phyloP scores from a whole-genome alignment of 495 filamentous ascomycete genomes.

The Aspergillus avenaceus region DNA sequence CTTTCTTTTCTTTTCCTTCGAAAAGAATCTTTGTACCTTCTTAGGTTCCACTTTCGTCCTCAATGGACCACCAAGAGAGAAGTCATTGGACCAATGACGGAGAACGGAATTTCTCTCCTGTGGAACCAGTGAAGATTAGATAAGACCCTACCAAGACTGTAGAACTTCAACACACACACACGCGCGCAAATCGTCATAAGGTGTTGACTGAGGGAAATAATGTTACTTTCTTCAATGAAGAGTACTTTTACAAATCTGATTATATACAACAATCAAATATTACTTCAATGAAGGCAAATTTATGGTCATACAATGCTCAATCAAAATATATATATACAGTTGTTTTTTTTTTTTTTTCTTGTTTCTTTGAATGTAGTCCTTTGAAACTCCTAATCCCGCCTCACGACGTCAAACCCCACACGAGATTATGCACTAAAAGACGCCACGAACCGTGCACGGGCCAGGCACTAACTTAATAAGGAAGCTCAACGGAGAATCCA shows the following conservation, averaged over 20 bases:
- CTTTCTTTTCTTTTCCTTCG: not conserved
- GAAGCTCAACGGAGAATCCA: slow-evolving; percentile 1
- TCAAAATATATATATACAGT: too few species aligned
- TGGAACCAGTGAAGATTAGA: not conserved
- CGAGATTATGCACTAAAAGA: not conserved
- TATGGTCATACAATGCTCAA: too few species aligned
- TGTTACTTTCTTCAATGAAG: too few species aligned
- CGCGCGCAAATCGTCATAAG: too few species aligned
- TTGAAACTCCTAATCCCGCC: not conserved
- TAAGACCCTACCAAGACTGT: too few species aligned
- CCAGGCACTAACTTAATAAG: not conserved
- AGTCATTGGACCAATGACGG: not conserved
- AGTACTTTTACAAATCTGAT: too few species aligned
- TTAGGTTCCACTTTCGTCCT: not conserved
- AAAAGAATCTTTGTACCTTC: not conserved
- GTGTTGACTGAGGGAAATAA: too few species aligned
- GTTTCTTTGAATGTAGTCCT: not conserved
- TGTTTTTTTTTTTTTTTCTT: not conserved
- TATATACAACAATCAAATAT: too few species aligned
- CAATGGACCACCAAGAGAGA: not conserved
- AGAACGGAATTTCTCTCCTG: not conserved
- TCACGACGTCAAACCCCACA: slow-evolving; percentile 3
- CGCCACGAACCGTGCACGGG: not conserved
- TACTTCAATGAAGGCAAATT: not conserved
- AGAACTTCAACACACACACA: too few species aligned